Percentiles rank a stretch among this genome's conserved stretches.
phyloP scores from a whole-genome alignment of 1,139 yeast genomes.

The Magnusiomyces sp. region DNA sequence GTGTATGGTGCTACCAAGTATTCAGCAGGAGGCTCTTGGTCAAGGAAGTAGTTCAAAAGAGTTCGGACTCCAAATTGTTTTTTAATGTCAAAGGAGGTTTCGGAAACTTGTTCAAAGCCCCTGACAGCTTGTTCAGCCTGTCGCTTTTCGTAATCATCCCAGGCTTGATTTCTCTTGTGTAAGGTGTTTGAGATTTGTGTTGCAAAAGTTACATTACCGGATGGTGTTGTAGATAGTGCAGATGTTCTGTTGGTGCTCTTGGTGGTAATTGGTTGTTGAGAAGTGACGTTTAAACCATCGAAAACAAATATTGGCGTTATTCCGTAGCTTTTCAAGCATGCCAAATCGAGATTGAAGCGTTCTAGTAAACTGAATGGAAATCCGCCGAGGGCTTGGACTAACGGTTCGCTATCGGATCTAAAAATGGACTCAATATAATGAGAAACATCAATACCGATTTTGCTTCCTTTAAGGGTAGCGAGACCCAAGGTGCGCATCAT shows the following conservation, averaged over 20 bases:
- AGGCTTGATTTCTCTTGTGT: conserved; percentile 29
- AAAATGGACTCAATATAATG: conserved; percentile 39
- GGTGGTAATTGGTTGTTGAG: conserved; percentile 7
- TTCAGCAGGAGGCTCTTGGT: conserved; percentile 41
- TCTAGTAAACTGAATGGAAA: conserved; percentile 58
- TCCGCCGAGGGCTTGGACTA: conserved; percentile 75
- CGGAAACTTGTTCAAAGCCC: conserved; percentile 25
- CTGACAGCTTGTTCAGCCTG: conserved; percentile 31
- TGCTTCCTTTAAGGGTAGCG: conserved; percentile 56
- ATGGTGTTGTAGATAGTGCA: conserved; percentile 22
- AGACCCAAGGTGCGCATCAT: conserved; percentile 56
- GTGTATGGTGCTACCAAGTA: conserved; percentile 77
- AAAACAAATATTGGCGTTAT: conserved; percentile 74
- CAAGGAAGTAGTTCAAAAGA: conserved; percentile 50
- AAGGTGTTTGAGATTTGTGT: conserved; percentile 7
- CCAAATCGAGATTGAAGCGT: conserved; percentile 51
- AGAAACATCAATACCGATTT: conserved; percentile 78
- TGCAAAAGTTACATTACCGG: conserved; percentile 24
- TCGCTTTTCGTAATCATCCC: conserved; percentile 31
- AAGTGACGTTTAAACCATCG: conserved; percentile 40
- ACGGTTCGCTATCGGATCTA: conserved; percentile 60
- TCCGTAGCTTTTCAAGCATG: conserved; percentile 49
- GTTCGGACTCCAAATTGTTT: conserved; percentile 36
- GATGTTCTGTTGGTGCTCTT: not conserved
- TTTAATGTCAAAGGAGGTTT: conserved; percentile 17